Conservation (phyloP, 139 green algal genomes). For the Pleodorina starrii region DNA sequence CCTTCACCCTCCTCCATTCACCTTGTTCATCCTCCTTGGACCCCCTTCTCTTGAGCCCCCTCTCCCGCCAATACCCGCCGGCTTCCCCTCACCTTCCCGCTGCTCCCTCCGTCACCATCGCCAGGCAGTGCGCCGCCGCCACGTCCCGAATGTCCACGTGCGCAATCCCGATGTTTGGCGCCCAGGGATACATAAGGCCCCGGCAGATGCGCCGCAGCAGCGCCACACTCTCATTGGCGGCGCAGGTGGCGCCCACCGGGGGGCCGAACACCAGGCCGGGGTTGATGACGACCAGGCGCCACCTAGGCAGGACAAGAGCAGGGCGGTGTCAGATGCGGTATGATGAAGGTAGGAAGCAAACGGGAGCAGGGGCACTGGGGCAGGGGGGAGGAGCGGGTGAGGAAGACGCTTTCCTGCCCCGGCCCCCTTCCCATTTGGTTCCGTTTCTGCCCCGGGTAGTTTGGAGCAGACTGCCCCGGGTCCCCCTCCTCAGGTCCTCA, state of each 20-base stretch:
- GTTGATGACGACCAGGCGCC: slow-evolving; percentile 68
- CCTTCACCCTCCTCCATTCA: not conserved
- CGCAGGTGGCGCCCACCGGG: slow-evolving; percentile 38
- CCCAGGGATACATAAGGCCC: not conserved
- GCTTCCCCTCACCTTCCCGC: slow-evolving; percentile 49
- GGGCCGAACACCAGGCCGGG: slow-evolving; percentile 67
- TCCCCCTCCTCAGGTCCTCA: not conserved
- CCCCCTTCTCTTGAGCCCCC: not conserved
- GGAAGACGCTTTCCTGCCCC: not conserved
- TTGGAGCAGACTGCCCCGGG: not conserved
- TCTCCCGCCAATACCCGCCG: too few relatives aligned
- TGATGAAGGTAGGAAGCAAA: not conserved
- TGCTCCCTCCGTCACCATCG: slow-evolving; percentile 61
- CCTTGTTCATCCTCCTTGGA: not conserved
- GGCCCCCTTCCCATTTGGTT: not conserved
- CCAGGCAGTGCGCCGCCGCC: slow-evolving; percentile 68
- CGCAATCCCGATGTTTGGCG: slow-evolving; percentile 36
- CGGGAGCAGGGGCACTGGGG: not conserved
- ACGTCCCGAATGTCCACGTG: slow-evolving; percentile 73
- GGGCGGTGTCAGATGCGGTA: not conserved
- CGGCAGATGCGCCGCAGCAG: slow-evolving; percentile 25
- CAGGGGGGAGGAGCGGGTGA: not conserved
- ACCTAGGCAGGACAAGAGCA: slow-evolving; percentile 40
- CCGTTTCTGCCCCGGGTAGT: not conserved
- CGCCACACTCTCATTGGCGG: not conserved